phyloP scores from a whole-genome alignment of 805 yeast genomes.

The Wickerhamomyces mucosus region DNA sequence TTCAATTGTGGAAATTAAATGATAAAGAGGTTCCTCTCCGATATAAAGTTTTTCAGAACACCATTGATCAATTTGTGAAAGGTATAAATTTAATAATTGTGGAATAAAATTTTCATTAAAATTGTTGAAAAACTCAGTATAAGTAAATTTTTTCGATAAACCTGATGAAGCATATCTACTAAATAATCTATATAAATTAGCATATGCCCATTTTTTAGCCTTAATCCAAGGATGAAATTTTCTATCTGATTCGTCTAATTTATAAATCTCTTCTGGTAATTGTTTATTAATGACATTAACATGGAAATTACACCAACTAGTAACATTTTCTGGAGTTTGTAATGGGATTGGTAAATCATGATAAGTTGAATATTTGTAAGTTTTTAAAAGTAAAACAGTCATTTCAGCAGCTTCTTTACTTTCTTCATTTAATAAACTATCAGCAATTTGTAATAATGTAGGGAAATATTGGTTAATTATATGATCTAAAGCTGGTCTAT shows the following conservation, averaged over 20 bases:
- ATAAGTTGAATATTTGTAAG: constrained; percentile 68
- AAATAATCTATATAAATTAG: constrained; percentile 64
- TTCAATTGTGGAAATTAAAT: constrained; percentile 55
- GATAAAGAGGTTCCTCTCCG: constrained; percentile 52
- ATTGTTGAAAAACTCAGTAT: constrained; percentile 47
- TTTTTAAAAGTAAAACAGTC: constrained; percentile 62
- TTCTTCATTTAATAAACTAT: constrained; percentile 34
- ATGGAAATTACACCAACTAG: constrained; percentile 72
- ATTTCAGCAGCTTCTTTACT: constrained; percentile 54
- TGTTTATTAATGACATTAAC: constrained; percentile 52
- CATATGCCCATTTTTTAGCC: constrained; percentile 83
- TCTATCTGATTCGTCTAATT: constrained; percentile 44
- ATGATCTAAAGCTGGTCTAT: constrained; percentile 42
- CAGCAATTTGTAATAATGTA: constrained; percentile 55
- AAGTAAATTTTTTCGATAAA: constrained; percentile 37
- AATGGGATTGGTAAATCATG: constrained; percentile 61
- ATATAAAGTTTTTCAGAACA: constrained; percentile 60
- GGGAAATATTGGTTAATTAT: constrained; percentile 56
- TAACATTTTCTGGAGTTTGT: constrained; percentile 41
- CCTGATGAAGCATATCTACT: constrained; percentile 55
- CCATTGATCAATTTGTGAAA: constrained; percentile 68
- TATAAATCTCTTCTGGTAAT: constrained; percentile 43
- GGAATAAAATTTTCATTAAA: constrained; percentile 61
- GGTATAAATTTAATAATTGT: constrained; percentile 53
- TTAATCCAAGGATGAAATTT: constrained; percentile 55